Evolutionary conservation across 257 asterid species (phyloP), one percentile per base, ranked within the genome.

Genomic region (Solanum ahanhuiri): DNA sequence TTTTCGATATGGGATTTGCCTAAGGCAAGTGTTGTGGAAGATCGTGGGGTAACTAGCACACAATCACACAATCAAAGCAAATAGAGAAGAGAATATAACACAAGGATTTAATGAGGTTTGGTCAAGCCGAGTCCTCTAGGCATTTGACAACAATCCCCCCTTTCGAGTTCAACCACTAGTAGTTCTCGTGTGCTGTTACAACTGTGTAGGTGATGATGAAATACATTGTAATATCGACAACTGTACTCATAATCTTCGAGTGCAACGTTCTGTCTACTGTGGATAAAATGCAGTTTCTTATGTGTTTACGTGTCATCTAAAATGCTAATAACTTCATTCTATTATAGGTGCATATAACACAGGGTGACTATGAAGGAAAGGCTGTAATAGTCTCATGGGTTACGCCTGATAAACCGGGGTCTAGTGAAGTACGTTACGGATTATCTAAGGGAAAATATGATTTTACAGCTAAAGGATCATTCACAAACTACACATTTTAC

Each of bases 331-430:
- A 15, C 43, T 81, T 48, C 20, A 51, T 81, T 84, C 82, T 82
- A 87, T 11, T 8, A 28, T 82, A 96, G 99, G 98, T 96, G 89
- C 99, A 96, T 91, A 93, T 96, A 45, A 96, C 99, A 70, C 99
- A 96, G 89, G 99, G 98, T 48, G 98, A 96, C 90, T 96, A 96
- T 91, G 99, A 94, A 51, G 99, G 98, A 41, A 94, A 90, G 90
- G 90, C 98, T 60, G 96, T 95, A 77, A 92, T 96, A 83, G 83
- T 96, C 84, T 95, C 99, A 66, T 96, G 99, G 99, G 92, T 95
- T 66, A 94, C 98, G 4, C 79, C 93, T 88, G 91, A 89, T 88
- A 92, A 92, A 90, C 96, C 97, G 58, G 99, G 98, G 83, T 91
- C 95, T 91, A 93, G 90, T 91, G 87, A 83, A 89, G 95, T 96